These are phyloP conservation scores for Cordyceps farinosa DNA, from an alignment of 2,329 filamentous ascomycete species.

Conservation along the genomic window DNA sequence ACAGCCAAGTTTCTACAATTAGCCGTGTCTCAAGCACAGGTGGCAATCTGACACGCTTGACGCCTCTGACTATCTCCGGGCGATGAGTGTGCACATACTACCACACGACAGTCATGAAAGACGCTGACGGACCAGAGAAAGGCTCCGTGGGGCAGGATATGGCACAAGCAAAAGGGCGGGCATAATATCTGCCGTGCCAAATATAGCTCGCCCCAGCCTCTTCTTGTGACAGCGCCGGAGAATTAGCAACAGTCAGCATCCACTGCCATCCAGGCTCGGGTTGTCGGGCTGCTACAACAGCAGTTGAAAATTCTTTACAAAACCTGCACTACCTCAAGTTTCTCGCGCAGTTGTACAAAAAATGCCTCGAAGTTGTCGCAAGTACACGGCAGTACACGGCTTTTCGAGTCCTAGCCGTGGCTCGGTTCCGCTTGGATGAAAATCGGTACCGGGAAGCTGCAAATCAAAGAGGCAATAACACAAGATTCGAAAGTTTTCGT, in stretches of 20 bases:
- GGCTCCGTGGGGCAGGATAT: no score
- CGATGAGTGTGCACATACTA: neutral
- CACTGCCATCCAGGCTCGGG: neutral
- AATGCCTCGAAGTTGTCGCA: neutral
- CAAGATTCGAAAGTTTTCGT: neutral
- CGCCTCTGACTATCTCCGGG: neutral
- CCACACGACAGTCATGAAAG: neutral
- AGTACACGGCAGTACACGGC: neutral
- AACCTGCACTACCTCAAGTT: neutral
- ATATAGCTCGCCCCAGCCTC: neutral
- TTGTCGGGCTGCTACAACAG: neutral
- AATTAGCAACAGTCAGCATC: slow-evolving; percentile 6
- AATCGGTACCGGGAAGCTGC: neutral
- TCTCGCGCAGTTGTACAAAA: neutral
- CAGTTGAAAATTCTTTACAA: neutral
- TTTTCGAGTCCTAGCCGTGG: neutral
- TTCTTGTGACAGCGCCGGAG: neutral
- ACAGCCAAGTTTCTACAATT: neutral
- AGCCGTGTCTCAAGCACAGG: neutral
- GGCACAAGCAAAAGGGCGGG: neutral
- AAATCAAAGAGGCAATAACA: neutral
- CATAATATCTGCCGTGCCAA: neutral
- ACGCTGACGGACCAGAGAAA: neutral
- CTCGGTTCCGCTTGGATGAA: neutral
- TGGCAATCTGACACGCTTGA: neutral